Base-by-base conservation (phyloP, 805 yeast genomes). In the Metschnikowia proteae region DNA sequence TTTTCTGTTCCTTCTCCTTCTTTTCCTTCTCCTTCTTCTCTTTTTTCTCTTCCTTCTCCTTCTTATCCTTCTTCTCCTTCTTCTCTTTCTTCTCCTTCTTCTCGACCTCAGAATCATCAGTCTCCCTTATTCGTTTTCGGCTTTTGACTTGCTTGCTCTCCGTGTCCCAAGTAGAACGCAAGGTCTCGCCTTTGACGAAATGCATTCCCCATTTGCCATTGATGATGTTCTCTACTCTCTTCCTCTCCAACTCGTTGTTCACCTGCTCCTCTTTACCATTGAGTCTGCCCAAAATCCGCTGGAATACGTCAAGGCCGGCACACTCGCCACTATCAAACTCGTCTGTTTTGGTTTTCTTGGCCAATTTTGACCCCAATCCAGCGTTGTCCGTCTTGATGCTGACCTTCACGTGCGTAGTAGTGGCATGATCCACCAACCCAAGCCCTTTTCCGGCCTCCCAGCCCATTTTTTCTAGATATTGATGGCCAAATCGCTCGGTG, bases 391-490 rank as follows among this genome's bases (percentile, higher is more conserved):
- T 88, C 65, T 91, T 92, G 10, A 89, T 68, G 3, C 80, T 66
- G 9, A 94, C 94, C 61, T 86, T 90, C 38, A 92, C 86, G 62
- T 94, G 97, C 1, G 89, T 71, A 0, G 89, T 87, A 38, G 81
- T 76, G 3, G 94, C 83, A 60, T 83, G 80, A 17, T 66, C 65
- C 1, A 79, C 83, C 43, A 80, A 64, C 1, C 99, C 99, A 22
- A 92, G 75, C 6, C 98, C 98, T 53, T 74, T 71, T 17, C 99
- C 99, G 2, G 96, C 96, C 45, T 74, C 77, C 99, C 99, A 92
- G 13, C 99, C 99, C 62, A 84, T 72, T 56, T 81, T 84, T 53
- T 82, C 82, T 51, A 92, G 66, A 65, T 90, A 90, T 60, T 85
- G 81, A 64, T 87, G 97, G 0, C 99, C 99, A 61, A 92, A 92